Percentiles rank a stretch among this genome's conserved stretches.
Conservation (phyloP, 305 asterid species). For the Fraxinus dipetala region DNA sequence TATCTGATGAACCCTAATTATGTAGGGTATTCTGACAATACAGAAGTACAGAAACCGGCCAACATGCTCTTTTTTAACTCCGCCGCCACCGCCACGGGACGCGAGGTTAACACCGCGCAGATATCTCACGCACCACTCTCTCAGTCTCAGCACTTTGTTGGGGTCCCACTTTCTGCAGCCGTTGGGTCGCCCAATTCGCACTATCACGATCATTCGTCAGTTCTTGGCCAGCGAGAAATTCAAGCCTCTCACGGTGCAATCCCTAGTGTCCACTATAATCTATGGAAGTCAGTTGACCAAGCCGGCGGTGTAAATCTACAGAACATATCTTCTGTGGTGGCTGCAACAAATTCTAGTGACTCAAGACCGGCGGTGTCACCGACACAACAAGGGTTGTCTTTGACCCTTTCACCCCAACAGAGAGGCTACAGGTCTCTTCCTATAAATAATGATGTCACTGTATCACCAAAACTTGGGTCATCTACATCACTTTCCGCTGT, state of each 20-base stretch:
- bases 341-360: slow-evolving; percentile 8
- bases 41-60: slow-evolving; percentile 23
- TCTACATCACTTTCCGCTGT: slow-evolving; percentile 26
- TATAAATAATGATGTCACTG: slow-evolving; percentile 19
- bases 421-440: slow-evolving; percentile 29
- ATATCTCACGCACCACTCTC: slow-evolving; percentile 33
- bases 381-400: slow-evolving; percentile 49
- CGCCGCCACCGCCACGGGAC: slow-evolving; percentile 17
- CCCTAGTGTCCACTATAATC: slow-evolving; percentile 29
- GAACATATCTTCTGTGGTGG: slow-evolving; percentile 17
- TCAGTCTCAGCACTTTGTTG: slow-evolving; percentile 42
- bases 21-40: slow-evolving; percentile 35
- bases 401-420: slow-evolving; percentile 53
- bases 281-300: slow-evolving; percentile 38
- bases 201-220: slow-evolving; percentile 20
- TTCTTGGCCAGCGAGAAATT: slow-evolving; percentile 30
- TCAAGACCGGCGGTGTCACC: slow-evolving; percentile 27
- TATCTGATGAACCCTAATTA: slow-evolving; percentile 72
- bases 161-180: slow-evolving; percentile 35
- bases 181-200: slow-evolving; percentile 13
- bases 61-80: slow-evolving; percentile 22
- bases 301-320: slow-evolving; percentile 18
- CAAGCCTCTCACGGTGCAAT: slow-evolving; percentile 24
- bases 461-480: slow-evolving; percentile 30
- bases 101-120: slow-evolving; percentile 20